Percentiles rank a stretch among this genome's conserved stretches.
Evolutionary conservation across 805 yeast genomes (phyloP).

Genomic region (Kazachstania africana): DNA sequence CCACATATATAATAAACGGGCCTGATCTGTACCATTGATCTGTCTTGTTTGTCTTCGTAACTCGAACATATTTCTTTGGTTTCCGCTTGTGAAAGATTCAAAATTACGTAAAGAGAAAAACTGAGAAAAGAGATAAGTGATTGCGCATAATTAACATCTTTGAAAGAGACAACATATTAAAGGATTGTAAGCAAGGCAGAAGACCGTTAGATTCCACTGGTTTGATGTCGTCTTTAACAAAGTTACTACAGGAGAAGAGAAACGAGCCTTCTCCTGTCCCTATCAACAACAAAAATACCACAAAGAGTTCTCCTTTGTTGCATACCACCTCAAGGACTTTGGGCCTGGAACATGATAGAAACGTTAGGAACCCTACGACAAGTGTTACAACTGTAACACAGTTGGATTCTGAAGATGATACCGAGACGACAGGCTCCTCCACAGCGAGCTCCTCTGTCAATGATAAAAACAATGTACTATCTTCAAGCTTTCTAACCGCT

Average conservation of each 20-base stretch:
- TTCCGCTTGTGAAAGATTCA: too few relatives aligned
- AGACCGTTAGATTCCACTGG: too few relatives aligned
- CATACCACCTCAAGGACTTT: constrained; percentile 10
- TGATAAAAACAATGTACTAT: constrained; percentile 6
- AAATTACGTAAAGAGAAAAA: too few relatives aligned
- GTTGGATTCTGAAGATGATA: constrained; percentile 17
- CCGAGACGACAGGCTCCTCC: constrained; percentile 6
- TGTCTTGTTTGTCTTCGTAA: too few relatives aligned
- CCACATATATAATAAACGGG: too few relatives aligned
- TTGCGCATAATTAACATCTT: too few relatives aligned
- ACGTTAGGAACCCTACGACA: constrained; percentile 10
- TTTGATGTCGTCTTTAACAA: constrained; percentile 26
- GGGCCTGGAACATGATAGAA: constrained; percentile 7
- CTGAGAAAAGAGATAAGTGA: too few relatives aligned
- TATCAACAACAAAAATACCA: not conserved
- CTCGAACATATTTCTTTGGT: too few relatives aligned
- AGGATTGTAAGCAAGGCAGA: too few relatives aligned
- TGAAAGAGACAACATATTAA: too few relatives aligned
- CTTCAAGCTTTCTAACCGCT: constrained; percentile 23
- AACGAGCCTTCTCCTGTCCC: constrained; percentile 9
- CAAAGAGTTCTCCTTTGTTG: constrained; percentile 1
- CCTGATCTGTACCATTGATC: too few relatives aligned
- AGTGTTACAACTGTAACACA: constrained; percentile 23
- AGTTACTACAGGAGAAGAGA: constrained; percentile 24
- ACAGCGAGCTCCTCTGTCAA: constrained; percentile 6